phyloP scores from a whole-genome alignment of 2,329 filamentous ascomycete species.

The Ophiostoma ulmi region DNA sequence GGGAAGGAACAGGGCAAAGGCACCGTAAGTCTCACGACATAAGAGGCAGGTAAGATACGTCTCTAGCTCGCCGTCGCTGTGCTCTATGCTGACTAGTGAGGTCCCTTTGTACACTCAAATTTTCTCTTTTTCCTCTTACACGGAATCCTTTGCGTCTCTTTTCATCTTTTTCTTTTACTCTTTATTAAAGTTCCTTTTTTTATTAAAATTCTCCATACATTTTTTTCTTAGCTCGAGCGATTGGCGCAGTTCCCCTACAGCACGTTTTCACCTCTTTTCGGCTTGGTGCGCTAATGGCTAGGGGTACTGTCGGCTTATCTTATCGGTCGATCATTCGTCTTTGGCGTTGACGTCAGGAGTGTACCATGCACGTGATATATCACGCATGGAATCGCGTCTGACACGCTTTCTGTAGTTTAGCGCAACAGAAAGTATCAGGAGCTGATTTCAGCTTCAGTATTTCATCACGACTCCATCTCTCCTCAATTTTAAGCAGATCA shows the following conservation, averaged over 20 bases:
- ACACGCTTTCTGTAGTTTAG: neutral
- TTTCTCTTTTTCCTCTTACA: neutral
- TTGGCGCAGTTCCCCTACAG: neutral
- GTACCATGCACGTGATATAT: neutral
- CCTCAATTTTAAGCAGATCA: neutral
- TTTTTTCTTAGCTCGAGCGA: slow-evolving; percentile 8
- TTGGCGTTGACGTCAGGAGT: slow-evolving; percentile 5
- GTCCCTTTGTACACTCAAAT: neutral
- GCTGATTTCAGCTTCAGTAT: no score
- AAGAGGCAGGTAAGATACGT: neutral
- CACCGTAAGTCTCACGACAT: neutral
- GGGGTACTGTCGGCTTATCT: slow-evolving; percentile 12
- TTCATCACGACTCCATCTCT: neutral
- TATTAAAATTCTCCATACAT: slow-evolving; percentile 11
- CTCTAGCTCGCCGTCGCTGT: neutral
- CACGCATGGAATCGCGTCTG: neutral
- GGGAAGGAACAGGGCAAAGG: slow-evolving; percentile 4
- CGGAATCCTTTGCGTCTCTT: neutral
- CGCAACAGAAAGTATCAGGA: no score
- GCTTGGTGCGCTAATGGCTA: neutral
- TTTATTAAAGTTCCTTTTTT: slow-evolving; percentile 10
- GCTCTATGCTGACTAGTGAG: neutral
- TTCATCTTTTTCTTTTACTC: slow-evolving; percentile 9
- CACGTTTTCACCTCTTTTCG: neutral
- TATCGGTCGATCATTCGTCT: neutral